These are phyloP conservation scores for Rhizoctonia solani DNA, from an alignment of 1,284 basidiomycete genomes.

Conservation along the genomic window DNA sequence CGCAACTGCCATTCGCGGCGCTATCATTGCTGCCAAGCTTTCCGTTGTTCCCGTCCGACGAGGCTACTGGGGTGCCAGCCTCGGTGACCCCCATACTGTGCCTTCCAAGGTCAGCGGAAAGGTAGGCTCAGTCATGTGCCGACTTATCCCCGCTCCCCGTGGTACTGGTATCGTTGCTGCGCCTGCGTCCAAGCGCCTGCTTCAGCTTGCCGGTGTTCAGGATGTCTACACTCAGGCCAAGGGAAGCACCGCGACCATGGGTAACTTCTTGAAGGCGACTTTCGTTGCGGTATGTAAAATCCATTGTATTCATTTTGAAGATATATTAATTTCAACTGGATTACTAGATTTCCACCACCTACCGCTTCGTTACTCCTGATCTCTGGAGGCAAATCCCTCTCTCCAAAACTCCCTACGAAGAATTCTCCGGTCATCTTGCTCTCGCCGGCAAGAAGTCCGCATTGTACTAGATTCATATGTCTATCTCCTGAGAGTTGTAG, in stretches of 20 bases:
- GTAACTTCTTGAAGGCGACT: constrained; percentile 99
- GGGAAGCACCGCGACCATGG: constrained; percentile 98
- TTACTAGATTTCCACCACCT: constrained; percentile 90
- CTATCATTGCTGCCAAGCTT: constrained; percentile 96
- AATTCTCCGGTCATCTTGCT: constrained; percentile 89
- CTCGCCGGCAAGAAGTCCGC: constrained; percentile 79
- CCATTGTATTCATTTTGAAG: constrained; percentile 11
- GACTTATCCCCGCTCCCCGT: constrained; percentile 96
- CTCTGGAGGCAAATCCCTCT: constrained; percentile 95
- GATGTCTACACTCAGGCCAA: constrained; percentile 96
- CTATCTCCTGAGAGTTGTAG: constrained; percentile 32
- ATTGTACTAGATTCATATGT: constrained; percentile 59
- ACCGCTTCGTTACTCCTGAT: constrained; percentile 96
- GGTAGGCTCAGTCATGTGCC: constrained; percentile 99
- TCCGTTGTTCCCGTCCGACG: constrained; percentile 95
- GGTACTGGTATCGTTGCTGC: constrained; percentile 99
- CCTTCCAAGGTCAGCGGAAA: constrained; percentile 99
- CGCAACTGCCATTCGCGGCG: constrained; percentile 97
- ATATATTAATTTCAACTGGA: neutral
- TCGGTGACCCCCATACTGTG: constrained; percentile 99
- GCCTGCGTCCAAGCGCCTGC: constrained; percentile 93
- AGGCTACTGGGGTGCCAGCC: constrained; percentile 99
- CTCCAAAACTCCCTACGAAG: constrained; percentile 89
- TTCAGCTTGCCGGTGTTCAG: constrained; percentile 97
- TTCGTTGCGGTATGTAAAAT: constrained; percentile 81